These are phyloP conservation scores for Tricholoma bakamatsutake DNA, from an alignment of 768 basidiomycete species.

Conservation along the genomic window DNA sequence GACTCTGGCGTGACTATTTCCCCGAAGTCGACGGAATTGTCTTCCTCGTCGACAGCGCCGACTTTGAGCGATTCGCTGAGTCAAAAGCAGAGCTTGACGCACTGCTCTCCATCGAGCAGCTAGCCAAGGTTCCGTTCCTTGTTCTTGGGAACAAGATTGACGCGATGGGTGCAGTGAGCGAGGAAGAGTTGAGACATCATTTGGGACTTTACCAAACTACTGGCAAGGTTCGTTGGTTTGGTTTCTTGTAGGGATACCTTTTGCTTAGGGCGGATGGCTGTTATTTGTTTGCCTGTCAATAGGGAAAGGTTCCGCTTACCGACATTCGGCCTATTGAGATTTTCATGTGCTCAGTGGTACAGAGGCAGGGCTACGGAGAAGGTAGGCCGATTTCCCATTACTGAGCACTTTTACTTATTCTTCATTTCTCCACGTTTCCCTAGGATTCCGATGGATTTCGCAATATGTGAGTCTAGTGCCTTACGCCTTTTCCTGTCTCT, in stretches of 20 bases:
- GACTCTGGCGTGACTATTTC: constrained; percentile 99
- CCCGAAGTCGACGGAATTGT: constrained; percentile 98
- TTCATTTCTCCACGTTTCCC: constrained; percentile 9
- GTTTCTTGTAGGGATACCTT: background rate
- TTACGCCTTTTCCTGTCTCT: background rate
- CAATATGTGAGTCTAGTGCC: constrained; percentile 78
- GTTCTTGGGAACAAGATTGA: constrained; percentile 99
- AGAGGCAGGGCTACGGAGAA: constrained; percentile 97
- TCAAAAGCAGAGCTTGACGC: constrained; percentile 97
- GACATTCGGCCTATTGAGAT: constrained; percentile 98
- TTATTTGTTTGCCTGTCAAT: background rate
- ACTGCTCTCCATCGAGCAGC: constrained; percentile 91
- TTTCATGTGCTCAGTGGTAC: constrained; percentile 99
- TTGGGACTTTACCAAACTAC: constrained; percentile 98
- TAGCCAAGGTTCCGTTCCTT: constrained; percentile 95
- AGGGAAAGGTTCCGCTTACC: constrained; percentile 96
- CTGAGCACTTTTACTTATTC: background rate
- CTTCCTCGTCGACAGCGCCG: constrained; percentile 96
- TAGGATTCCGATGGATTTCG: constrained; percentile 92
- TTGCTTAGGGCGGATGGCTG: constrained; percentile 3
- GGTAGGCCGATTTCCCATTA: constrained; percentile 37
- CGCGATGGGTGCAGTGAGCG: constrained; percentile 94
- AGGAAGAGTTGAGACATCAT: constrained; percentile 94
- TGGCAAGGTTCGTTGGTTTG: constrained; percentile 68
- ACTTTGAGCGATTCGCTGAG: constrained; percentile 94